Evolutionary conservation across 2,329 filamentous ascomycete species (phyloP), one percentile per base, ranked within the genome.

Genomic region (Paraphaeosphaeria minitans): DNA sequence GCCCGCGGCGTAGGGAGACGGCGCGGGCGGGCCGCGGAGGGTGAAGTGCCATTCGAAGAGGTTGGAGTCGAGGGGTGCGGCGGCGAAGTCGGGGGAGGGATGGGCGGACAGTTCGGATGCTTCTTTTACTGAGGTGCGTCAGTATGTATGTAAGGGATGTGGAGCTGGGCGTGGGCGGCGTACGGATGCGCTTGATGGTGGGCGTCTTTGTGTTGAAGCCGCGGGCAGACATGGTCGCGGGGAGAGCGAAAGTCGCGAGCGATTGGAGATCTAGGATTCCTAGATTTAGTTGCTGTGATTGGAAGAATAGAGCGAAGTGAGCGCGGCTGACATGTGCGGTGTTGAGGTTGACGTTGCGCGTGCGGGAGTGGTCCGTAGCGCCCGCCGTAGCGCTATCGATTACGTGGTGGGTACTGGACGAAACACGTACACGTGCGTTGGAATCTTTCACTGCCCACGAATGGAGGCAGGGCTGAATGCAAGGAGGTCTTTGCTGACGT

Each of bases 1-100:
- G 49, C 95, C 95, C 33, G 83, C 81, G 46, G 87, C 86, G 79
- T 93, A 97, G 39, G 89, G 86, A 0, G 92, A 93, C 19, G 85
- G 85, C 33, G 86, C 82, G 0, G 94, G 94, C 0, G 94, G 93
- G 0, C 95, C 95, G 53, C 89, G 87, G n/a, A 99, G 84, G 0
- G 95, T 99, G 80, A 98, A 99, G 81, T 99, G 95, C 95, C 95
- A 99, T 79, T 98, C 93, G 79, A 97, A 97, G 55, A 99, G 88
- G 78, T 98, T 93, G 33, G 87, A 83, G 74, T 98, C 94, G 62
- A 94, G 86, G 0, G 95, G 95, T 4, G 88, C 83, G 42, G 94
- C 95, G 67, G 89, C 87, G 79, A 94, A 96, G 80, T 97, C 92
- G 55, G 91, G 83, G 2, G 92, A 95, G 4, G 94, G 92, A 39